Evolutionary conservation across 768 basidiomycete species (phyloP).

Genomic region (Mycena belliarum): DNA sequence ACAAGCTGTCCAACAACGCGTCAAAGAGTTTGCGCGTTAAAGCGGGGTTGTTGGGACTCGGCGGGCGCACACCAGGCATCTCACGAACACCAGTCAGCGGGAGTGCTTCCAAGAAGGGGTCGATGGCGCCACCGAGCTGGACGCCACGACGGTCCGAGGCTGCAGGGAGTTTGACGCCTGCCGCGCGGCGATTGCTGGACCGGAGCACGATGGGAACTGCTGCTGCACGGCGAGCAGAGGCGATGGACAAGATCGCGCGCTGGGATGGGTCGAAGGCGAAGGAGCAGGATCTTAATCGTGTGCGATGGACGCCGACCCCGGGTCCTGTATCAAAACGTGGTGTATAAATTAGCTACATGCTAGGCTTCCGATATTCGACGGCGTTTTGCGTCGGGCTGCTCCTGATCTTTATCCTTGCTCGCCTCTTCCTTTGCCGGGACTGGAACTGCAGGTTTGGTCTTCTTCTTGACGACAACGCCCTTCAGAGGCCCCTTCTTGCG

Average conservation of each 20-base stretch:
- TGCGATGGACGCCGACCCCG: conserved; percentile 83
- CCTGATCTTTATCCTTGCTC: conserved; percentile 25
- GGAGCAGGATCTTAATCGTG: conserved; percentile 62
- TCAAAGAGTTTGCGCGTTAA: conserved; percentile 79
- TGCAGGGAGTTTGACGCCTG: conserved; percentile 81
- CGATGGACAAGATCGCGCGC: conserved; percentile 55
- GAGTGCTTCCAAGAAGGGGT: conserved; percentile 39
- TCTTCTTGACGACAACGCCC: conserved; percentile 82
- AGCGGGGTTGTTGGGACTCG: conserved; percentile 58
- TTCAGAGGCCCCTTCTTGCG: conserved; percentile 71
- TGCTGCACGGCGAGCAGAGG: conserved; percentile 64
- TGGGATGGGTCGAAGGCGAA: conserved; percentile 56
- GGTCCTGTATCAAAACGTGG: conserved; percentile 36
- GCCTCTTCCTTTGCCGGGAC: conserved; percentile 17
- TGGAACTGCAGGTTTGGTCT: conserved; percentile 42
- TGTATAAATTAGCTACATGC: conserved; percentile 20
- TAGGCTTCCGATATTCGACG: conserved; percentile 49
- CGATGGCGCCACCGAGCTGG: conserved; percentile 81
- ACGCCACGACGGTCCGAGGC: conserved; percentile 78
- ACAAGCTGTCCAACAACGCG: conserved; percentile 80
- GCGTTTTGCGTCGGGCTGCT: conserved; percentile 54
- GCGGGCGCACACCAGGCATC: conserved; percentile 40
- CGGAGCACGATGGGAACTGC: conserved; percentile 68
- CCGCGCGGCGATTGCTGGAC: conserved; percentile 74
- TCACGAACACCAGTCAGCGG: conserved; percentile 31